phyloP scores from a whole-genome alignment of 192 early-diverging fungal species.

The Gonapodya prolifera region DNA sequence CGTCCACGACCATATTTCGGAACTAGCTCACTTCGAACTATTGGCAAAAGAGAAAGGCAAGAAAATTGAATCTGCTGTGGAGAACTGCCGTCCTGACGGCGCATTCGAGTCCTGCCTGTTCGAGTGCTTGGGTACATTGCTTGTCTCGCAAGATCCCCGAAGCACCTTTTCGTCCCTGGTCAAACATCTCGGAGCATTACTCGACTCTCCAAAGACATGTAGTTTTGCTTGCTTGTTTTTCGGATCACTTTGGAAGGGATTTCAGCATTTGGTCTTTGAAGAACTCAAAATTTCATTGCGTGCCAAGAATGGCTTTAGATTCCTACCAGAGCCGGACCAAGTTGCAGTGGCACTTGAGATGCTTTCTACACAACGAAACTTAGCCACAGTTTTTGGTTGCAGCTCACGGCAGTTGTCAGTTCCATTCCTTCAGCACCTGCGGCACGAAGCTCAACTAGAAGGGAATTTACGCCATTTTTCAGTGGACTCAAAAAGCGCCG shows the following conservation, averaged over 20 bases:
- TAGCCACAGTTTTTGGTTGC: conserved; percentile 17
- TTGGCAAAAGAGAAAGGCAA: not conserved
- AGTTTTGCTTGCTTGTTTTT: conserved; percentile 17
- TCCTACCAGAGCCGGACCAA: conserved; percentile 26
- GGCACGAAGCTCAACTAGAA: conserved; percentile 9
- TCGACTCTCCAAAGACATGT: not conserved
- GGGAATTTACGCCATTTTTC: not conserved
- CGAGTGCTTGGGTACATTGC: not conserved
- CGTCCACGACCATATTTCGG: not conserved
- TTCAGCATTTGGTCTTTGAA: conserved; percentile 18
- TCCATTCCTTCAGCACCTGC: conserved; percentile 15
- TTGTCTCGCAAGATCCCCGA: not conserved
- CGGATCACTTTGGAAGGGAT: conserved; percentile 19
- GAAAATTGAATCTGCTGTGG: not conserved
- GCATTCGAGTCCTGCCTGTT: not conserved
- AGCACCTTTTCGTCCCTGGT: not conserved
- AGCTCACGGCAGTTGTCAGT: conserved; percentile 13
- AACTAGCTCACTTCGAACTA: not conserved
- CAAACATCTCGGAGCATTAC: not conserved
- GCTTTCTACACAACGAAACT: conserved; percentile 23
- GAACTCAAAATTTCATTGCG: conserved; percentile 17
- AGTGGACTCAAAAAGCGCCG: not conserved
- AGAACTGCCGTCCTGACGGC: not conserved
- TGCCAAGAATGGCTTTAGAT: conserved; percentile 20
- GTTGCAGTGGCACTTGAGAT: conserved; percentile 29